Base-by-base conservation (phyloP, 768 basidiomycete species). In the Phaeotremella skinneri region DNA sequence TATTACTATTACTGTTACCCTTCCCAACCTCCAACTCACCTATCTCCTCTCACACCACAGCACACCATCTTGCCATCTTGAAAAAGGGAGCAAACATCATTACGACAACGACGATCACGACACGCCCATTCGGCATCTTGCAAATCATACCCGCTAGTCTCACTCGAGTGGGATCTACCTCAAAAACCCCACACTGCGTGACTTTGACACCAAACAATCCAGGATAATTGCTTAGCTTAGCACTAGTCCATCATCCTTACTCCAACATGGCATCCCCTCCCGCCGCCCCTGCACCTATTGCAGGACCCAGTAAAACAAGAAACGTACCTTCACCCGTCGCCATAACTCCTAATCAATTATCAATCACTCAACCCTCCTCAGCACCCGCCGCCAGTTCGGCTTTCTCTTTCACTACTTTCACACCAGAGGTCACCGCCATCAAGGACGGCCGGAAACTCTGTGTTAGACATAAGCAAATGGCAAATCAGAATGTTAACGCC, bases 381-480 rank as follows among this genome's bases (percentile, higher is more conserved):
- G 43, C 21, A 20, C 56, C 13, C 39, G 16, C 30, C 9, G 14
- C 13, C 42, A 27, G 48, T 49, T 52, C 50, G 34, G 25, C 56
- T 26, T 31, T 2, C 25, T 32, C 48, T 49, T 34, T 43, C 37
- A 53, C 34, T 27, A 41, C 9, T 41, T 26, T 11, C 29, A 62
- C 61, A 6, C 43, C 70, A 23, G 71, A 73, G 56, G 65, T 73
- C 31, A 70, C 70, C 17, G 66, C 71, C 20, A 66, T 64, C 20
- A 30, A 65, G 47, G 68, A 57, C 17, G 72, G 75, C 2, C 80
- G 89, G 48, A 94, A 91, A 79, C 82, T 96, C 17, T 97, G 93
- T 74, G 86, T 92, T 4, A 80, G 93, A 30, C 94, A 98, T 78
- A 90, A 93, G 79, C 83, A 93, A 48, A 98, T 94, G 86, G 94